Evolutionary conservation across 305 asterid species (phyloP).

Genomic region (Galium porrigens): DNA sequence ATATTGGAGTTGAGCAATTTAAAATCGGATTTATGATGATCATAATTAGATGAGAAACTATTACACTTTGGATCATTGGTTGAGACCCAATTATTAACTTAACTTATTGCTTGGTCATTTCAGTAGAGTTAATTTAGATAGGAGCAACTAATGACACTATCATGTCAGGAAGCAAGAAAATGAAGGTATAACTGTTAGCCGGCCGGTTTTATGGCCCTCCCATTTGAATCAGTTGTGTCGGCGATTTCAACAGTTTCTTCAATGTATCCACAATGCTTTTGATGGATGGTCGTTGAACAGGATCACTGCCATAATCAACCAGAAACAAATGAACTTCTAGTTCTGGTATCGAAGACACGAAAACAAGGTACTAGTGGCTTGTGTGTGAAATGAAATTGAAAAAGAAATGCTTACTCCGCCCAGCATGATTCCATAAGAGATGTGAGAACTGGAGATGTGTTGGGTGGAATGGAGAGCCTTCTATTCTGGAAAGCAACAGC

Average conservation of each 20-base stretch:
- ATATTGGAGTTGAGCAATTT: no score
- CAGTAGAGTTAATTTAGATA: neutral
- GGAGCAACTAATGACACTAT: neutral
- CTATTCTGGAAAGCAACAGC: constrained; percentile 92
- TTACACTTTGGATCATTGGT: neutral
- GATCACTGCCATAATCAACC: constrained; percentile 37
- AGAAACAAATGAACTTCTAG: neutral
- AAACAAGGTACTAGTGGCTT: neutral
- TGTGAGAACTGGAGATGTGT: constrained; percentile 46
- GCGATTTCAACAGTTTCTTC: constrained; percentile 80
- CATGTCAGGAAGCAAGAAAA: neutral
- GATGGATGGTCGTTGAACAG: constrained; percentile 57
- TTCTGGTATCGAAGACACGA: neutral
- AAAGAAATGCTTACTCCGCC: constrained; percentile 54
- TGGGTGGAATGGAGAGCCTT: constrained; percentile 59
- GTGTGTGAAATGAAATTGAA: no score
- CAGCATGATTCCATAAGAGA: constrained; percentile 89
- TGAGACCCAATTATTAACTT: neutral
- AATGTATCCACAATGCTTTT: constrained; percentile 45
- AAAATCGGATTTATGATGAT: neutral
- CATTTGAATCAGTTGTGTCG: constrained; percentile 55
- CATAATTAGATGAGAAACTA: neutral
- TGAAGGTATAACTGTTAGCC: neutral
- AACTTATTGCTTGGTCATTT: neutral
- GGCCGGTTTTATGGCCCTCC: constrained; percentile 26